Evolutionary conservation across 2,329 filamentous ascomycete genomes (phyloP), one percentile per base, ranked within the genome.

Genomic region (Botrytis porri): DNA sequence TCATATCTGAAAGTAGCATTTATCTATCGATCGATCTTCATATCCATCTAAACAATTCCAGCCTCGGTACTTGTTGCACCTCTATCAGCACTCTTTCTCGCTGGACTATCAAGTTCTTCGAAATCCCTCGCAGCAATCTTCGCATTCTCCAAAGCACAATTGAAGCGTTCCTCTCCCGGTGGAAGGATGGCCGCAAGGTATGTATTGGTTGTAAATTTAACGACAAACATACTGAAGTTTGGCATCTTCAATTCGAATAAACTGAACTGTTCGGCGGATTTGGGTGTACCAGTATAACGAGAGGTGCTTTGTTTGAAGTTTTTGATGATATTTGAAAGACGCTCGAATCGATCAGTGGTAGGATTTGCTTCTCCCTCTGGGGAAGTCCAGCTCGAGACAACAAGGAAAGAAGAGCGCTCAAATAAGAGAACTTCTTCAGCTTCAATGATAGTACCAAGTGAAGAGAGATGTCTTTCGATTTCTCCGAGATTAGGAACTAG

Each of bases 241-340:
- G 88, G 85, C 72, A 92, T 91, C 82, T 94, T 95, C 83, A 95
- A 90, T 82, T 94, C 92, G 84, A 95, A 91, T 78, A 93, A 87
- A 64, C 90, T 89, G 78, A 95, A 95, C 82, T 94, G 92, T 82
- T 94, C 93, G 7, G 91, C 90, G 76, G 92, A 93, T 70, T 92
- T 90, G n/a, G 92, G 92, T 39, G 92, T 92, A 66, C 92, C 92
- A 1, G 92, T 94, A 82, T 93, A 94, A 77, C 92, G 90, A 72
- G 89, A 90, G 74, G 89, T 88, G 76, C 86, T 89, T 84, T 98
- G 95, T 85, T 98, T 99, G 85, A 98, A 98, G 74, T 95, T 95
- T 84, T 99, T 99, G 84, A 99, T 92, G 80, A 99, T 98, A 82
- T 97, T 98, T 75, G 92, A 96, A 80, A 99, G 93, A 77, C 93